Conservation (phyloP, 1,284 basidiomycete species). For the Apiotrichum mycotoxinovorans region DNA sequence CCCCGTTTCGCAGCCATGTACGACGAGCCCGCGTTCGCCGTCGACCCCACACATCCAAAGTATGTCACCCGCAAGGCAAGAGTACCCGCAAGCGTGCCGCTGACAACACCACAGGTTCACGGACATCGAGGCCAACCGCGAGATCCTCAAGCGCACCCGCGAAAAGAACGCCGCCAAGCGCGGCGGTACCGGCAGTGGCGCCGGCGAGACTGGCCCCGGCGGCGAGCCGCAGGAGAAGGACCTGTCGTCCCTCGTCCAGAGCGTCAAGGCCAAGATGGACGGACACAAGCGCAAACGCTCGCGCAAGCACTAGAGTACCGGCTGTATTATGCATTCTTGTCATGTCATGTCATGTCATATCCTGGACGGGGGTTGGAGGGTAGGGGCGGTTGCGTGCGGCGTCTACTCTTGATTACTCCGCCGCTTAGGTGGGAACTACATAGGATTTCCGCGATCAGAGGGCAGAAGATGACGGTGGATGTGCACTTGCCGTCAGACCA, state of each 20-base stretch:
- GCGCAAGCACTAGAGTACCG: slow-evolving; percentile 1
- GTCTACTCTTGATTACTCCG: too few relatives aligned
- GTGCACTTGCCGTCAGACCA: too few relatives aligned
- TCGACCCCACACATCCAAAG: slow-evolving; percentile 95
- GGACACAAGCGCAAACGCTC: slow-evolving; percentile 7
- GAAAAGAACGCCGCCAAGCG: slow-evolving; percentile 27
- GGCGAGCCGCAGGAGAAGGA: slow-evolving; percentile 47
- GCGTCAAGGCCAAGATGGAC: slow-evolving; percentile 71
- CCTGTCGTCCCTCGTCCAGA: slow-evolving; percentile 69
- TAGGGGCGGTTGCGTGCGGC: too few relatives aligned
- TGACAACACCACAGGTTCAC: slow-evolving; percentile 61
- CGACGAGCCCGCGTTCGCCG: slow-evolving; percentile 87
- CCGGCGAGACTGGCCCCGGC: slow-evolving; percentile 10
- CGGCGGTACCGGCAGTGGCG: too few relatives aligned
- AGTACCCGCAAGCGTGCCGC: neutral
- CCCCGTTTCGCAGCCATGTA: slow-evolving; percentile 81
- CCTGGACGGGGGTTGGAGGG: too few relatives aligned
- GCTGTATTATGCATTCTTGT: neutral
- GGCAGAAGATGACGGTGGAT: too few relatives aligned
- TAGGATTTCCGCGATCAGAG: too few relatives aligned
- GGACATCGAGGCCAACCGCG: slow-evolving; percentile 82
- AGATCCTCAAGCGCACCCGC: slow-evolving; percentile 59
- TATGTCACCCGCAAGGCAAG: slow-evolving; percentile 52
- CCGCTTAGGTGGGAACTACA: too few relatives aligned
- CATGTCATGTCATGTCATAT: neutral